These are phyloP conservation scores for Alternaria angustiovoidea DNA, from an alignment of 2,329 filamentous ascomycete genomes.

Conservation along the genomic window DNA sequence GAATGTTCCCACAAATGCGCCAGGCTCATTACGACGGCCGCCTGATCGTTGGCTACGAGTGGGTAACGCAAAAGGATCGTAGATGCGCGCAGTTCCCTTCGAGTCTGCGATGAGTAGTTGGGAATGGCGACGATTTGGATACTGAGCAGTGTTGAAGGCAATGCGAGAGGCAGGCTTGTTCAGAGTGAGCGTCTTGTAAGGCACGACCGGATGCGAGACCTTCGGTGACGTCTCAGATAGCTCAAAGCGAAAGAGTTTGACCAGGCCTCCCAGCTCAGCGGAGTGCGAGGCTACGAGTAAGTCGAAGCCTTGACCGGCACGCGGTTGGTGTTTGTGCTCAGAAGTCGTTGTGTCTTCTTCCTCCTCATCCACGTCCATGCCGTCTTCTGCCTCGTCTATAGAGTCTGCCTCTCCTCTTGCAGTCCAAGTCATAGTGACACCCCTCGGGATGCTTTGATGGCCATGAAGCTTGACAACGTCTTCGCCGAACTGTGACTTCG, in stretches of 20 bases:
- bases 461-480: slow-evolving; percentile 59
- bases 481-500: slow-evolving; percentile 50
- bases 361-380: slow-evolving; percentile 49
- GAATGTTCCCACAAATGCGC: slow-evolving; percentile 45
- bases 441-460: slow-evolving; percentile 61
- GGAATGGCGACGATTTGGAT: slow-evolving; percentile 62
- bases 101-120: slow-evolving; percentile 64
- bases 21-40: slow-evolving; percentile 26
- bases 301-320: slow-evolving; percentile 45
- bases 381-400: slow-evolving; percentile 34
- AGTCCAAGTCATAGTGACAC: slow-evolving; percentile 64
- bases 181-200: slow-evolving; percentile 59
- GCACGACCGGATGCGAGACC: slow-evolving; percentile 49
- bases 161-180: slow-evolving; percentile 60
- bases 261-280: slow-evolving; percentile 49
- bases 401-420: slow-evolving; percentile 29
- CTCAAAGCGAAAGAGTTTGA: slow-evolving; percentile 53
- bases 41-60: slow-evolving; percentile 31
- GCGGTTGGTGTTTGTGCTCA: slow-evolving; percentile 25
- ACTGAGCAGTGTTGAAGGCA: slow-evolving; percentile 62
- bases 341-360: slow-evolving; percentile 30
- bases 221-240: slow-evolving; percentile 48
- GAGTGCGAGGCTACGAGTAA: slow-evolving; percentile 54
- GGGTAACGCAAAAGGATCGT: slow-evolving; percentile 59
- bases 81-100: slow-evolving; percentile 65